A percentile compares a stretch with the other conserved stretches of the same genome.
These are phyloP conservation scores for Conidiobolus incongruus DNA, from an alignment of 371 early-diverging fungal genomes.

Conservation along the genomic window DNA sequence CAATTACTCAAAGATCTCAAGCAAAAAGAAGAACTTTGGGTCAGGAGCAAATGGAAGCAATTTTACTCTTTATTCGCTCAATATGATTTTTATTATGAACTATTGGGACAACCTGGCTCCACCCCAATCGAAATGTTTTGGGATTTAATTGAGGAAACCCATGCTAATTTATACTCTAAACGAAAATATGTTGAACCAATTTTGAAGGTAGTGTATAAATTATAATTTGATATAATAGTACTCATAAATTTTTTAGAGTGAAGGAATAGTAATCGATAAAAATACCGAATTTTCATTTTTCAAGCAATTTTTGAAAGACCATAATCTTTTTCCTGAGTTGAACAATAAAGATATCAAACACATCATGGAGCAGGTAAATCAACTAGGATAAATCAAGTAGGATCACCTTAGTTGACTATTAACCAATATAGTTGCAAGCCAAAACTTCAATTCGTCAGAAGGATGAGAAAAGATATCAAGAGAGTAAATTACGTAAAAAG, in stretches of 20 bases:
- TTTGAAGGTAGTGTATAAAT: slow-evolving; percentile 15
- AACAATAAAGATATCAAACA: slow-evolving; percentile 13
- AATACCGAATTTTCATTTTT: slow-evolving; percentile 28
- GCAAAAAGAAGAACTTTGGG: background rate
- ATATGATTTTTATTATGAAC: slow-evolving; percentile 37
- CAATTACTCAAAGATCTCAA: slow-evolving; percentile 37
- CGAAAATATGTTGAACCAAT: slow-evolving; percentile 37
- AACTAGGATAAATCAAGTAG: too few relatives aligned
- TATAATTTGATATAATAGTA: background rate
- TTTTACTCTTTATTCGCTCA: slow-evolving; percentile 46
- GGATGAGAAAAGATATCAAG: slow-evolving; percentile 50
- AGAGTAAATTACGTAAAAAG: slow-evolving; percentile 34
- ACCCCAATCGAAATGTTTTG: slow-evolving; percentile 79
- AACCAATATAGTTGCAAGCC: too few relatives aligned
- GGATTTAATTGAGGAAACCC: slow-evolving; percentile 61
- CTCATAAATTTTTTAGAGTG: too few relatives aligned
- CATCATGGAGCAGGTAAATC: slow-evolving; percentile 26
- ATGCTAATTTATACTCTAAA: slow-evolving; percentile 44
- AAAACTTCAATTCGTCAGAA: slow-evolving; percentile 34
- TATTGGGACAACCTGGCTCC: slow-evolving; percentile 67
- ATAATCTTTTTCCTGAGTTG: slow-evolving; percentile 10
- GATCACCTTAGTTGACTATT: too few relatives aligned
- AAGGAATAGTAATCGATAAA: slow-evolving; percentile 20
- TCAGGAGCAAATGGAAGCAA: slow-evolving; percentile 42
- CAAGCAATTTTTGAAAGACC: slow-evolving; percentile 8